These are phyloP conservation scores for Maudiozyma saulgeensis DNA, from an alignment of 805 yeast genomes.

Conservation along the genomic window DNA sequence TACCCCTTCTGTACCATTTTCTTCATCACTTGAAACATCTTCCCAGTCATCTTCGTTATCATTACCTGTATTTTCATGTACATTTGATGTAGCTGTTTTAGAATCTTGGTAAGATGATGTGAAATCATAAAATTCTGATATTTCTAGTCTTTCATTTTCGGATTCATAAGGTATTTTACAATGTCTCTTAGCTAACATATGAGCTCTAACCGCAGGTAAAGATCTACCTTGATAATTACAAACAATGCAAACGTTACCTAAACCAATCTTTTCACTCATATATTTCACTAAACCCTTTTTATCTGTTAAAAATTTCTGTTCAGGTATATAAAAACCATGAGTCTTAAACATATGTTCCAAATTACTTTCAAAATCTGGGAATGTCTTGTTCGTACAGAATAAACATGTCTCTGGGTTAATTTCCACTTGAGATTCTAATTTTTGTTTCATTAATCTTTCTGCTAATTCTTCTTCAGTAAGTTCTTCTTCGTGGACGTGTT, in stretches of 20 bases:
- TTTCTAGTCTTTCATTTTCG: slow-evolving; percentile 75
- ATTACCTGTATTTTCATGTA: slow-evolving; percentile 6
- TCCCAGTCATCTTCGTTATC: slow-evolving; percentile 23
- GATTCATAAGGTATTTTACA: slow-evolving; percentile 82
- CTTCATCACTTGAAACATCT: slow-evolving; percentile 4
- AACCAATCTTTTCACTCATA: slow-evolving; percentile 81
- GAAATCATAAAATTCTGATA: slow-evolving; percentile 88
- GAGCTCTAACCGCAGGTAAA: slow-evolving; percentile 81
- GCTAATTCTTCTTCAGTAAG: slow-evolving; percentile 32
- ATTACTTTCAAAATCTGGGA: slow-evolving; percentile 36
- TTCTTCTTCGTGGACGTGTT: slow-evolving; percentile 16
- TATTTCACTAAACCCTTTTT: slow-evolving; percentile 65
- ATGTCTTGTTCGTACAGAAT: slow-evolving; percentile 42
- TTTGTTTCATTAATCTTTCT: slow-evolving; percentile 32
- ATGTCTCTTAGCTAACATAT: slow-evolving; percentile 81
- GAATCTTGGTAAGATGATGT: slow-evolving; percentile 48
- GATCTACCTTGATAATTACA: slow-evolving; percentile 82
- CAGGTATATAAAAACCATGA: slow-evolving; percentile 89
- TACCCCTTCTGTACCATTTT: slow-evolving; percentile 14
- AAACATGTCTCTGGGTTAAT: slow-evolving; percentile 45
- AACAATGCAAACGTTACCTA: slow-evolving; percentile 80
- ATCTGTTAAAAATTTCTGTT: slow-evolving; percentile 59
- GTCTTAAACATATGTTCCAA: slow-evolving; percentile 63
- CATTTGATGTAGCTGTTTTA: slow-evolving; percentile 1
- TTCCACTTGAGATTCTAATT: slow-evolving; percentile 33